Evolutionary conservation across 495 filamentous ascomycete species (phyloP), one percentile per base, ranked within the genome.

Genomic region (Penicillium angulare): DNA sequence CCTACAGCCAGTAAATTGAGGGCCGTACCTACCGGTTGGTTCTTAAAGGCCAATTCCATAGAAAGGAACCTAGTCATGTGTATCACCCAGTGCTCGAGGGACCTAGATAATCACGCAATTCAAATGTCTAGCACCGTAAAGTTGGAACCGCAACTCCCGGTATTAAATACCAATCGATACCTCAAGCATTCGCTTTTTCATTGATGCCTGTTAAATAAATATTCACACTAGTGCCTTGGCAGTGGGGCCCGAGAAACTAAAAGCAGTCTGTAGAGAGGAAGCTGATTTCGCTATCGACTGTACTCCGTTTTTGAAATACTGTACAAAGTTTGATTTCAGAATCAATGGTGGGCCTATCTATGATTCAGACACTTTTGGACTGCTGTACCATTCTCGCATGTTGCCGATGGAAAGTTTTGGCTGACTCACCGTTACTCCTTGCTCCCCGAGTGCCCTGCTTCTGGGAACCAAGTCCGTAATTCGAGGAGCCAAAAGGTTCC

Each of bases 241-340:
- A n/a, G n/a, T n/a, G n/a, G n/a, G n/a, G n/a, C n/a, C n/a, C n/a
- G n/a, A n/a, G n/a, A n/a, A n/a, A 41, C n/a, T 24, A 40, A 41
- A 49, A 49, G 35, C 24, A 6, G 23, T 22, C 15, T 8, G 26
- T 16, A 23, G 46, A 35, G 46, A 27, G 16, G 46, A 49, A 41
- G 46, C 46, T 21, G 46, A 29, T 49, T 49, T 49, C 46, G 35
- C 46, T 49, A 49, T 16, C 23, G 46, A 49, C 46, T 49, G 46
- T 48, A 47, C n/a, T n/a, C n/a, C n/a, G n/a, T n/a, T n/a, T n/a
- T n/a, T n/a, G n/a, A n/a, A n/a, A n/a, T n/a, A n/a, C n/a, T n/a
- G n/a, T n/a, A n/a, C n/a, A n/a, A n/a, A n/a, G n/a, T n/a, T 33
- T 33, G 31, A 12, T 33, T 33, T n/a, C 31, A 33, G 31, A 33